A percentile compares a stretch with the other conserved stretches of the same genome.
Evolutionary conservation across 1,284 basidiomycete genomes (phyloP).

Genomic region (Takashimella tepidaria): DNA sequence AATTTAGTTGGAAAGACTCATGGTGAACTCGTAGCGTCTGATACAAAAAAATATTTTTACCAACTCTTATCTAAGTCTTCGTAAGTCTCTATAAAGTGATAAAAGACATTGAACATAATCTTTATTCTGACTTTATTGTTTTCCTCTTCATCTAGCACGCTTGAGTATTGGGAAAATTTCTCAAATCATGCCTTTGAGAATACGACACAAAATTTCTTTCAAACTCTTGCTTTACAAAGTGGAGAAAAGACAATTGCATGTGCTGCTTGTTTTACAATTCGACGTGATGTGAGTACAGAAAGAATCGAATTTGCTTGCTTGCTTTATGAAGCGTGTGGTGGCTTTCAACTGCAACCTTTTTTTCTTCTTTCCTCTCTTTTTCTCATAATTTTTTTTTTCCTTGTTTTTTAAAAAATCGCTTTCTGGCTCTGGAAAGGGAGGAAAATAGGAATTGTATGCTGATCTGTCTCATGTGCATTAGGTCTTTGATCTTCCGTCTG

Average conservation of each 20-base stretch:
- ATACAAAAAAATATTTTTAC: constrained; percentile 73
- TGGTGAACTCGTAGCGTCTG: constrained; percentile 65
- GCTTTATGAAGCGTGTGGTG: no score
- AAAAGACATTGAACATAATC: no score
- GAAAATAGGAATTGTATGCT: neutral
- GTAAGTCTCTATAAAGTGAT: no score
- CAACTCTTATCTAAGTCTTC: constrained; percentile 86
- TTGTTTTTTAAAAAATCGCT: no score
- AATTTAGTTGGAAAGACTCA: constrained; percentile 85
- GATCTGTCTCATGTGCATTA: constrained; percentile 8
- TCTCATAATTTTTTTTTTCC: no score
- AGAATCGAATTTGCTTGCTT: no score
- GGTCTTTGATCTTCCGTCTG: constrained; percentile 58
- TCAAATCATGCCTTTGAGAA: constrained; percentile 92
- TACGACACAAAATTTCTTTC: constrained; percentile 89
- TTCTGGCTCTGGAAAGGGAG: neutral
- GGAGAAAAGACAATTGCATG: constrained; percentile 54
- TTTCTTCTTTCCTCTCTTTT: no score
- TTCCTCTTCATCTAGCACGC: constrained; percentile 49
- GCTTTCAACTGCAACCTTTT: no score
- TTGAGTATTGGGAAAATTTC: constrained; percentile 95
- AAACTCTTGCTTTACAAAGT: constrained; percentile 66
- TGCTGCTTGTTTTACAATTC: constrained; percentile 81
- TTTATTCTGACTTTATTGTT: constrained; percentile 14
- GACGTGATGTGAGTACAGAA: constrained; percentile 76